These are phyloP conservation scores for Coemansia sp. DNA, from an alignment of 192 early-diverging fungal species.

Conservation along the genomic window DNA sequence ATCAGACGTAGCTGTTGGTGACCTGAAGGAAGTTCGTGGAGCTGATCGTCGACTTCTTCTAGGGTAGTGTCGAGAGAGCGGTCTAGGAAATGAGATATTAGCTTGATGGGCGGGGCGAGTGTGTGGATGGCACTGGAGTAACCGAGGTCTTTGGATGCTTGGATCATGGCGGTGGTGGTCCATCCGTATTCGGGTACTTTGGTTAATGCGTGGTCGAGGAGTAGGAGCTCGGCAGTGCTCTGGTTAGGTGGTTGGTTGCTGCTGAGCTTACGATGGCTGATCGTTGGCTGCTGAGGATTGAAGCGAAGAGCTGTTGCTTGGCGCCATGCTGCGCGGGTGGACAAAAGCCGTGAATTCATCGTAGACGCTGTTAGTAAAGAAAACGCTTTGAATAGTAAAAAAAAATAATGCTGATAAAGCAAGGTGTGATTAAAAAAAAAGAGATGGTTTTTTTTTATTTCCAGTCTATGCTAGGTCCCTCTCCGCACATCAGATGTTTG, in stretches of 20 bases:
- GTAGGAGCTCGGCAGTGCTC: slow-evolving; percentile 17
- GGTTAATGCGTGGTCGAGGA: slow-evolving; percentile 66
- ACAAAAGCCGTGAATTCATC: too few relatives aligned
- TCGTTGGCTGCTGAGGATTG: background rate
- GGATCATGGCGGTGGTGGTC: slow-evolving; percentile 64
- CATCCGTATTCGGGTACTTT: slow-evolving; percentile 75
- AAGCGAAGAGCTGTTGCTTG: background rate
- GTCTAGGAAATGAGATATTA: slow-evolving; percentile 77
- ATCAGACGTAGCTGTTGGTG: slow-evolving; percentile 63
- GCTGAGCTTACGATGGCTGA: background rate
- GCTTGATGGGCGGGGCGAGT: slow-evolving; percentile 63
- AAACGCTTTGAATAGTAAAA: too few relatives aligned
- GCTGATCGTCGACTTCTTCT: slow-evolving; percentile 62
- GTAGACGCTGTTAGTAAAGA: too few relatives aligned
- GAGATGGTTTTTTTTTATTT: too few relatives aligned
- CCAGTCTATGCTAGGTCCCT: too few relatives aligned
- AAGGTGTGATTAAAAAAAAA: too few relatives aligned
- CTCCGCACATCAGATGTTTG: too few relatives aligned
- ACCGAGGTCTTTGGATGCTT: slow-evolving; percentile 66
- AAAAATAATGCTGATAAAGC: too few relatives aligned
- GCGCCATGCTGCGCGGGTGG: background rate
- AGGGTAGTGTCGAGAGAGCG: slow-evolving; percentile 61
- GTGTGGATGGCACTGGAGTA: slow-evolving; percentile 73
- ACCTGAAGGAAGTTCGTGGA: slow-evolving; percentile 46
- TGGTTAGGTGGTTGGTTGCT: background rate